Percentiles rank a stretch among this genome's conserved stretches.
These are phyloP conservation scores for Lagenidium giganteum DNA, from an alignment of 352 stramenopile species.

Conservation along the genomic window DNA sequence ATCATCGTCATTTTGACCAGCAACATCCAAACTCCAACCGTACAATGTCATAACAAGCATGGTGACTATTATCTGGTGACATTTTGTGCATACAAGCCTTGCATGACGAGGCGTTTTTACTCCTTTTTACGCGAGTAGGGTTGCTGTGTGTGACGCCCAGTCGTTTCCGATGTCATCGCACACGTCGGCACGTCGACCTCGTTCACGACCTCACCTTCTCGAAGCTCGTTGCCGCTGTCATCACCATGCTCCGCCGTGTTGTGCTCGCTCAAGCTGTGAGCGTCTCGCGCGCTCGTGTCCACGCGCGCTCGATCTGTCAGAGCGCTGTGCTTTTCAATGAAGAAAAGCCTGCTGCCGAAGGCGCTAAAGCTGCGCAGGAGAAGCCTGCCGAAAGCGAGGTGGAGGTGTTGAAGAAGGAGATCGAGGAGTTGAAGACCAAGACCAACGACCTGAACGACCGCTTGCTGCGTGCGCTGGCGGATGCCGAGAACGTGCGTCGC, in stretches of 20 bases:
- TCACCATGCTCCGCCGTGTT: constrained; percentile 70
- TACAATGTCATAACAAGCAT: too few species aligned
- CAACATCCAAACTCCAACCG: too few species aligned
- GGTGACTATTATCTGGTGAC: too few species aligned
- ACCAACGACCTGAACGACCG: constrained; percentile 84
- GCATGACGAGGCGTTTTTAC: too few species aligned
- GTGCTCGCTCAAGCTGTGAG: constrained; percentile 39
- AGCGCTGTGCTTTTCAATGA: constrained; percentile 35
- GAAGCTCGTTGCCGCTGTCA: too few species aligned
- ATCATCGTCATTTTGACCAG: too few species aligned
- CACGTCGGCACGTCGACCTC: too few species aligned
- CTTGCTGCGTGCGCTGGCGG: constrained; percentile 89
- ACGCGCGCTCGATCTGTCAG: constrained; percentile 42
- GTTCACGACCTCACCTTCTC: too few species aligned
- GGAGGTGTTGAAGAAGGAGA: constrained; percentile 53
- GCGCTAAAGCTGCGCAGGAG: constrained; percentile 11
- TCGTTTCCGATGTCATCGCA: too few species aligned
- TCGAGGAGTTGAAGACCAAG: constrained; percentile 64
- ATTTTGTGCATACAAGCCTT: too few species aligned
- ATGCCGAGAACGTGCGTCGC: constrained; percentile 97
- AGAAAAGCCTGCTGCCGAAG: constrained; percentile 37
- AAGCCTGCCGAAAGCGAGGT: constrained; percentile 17
- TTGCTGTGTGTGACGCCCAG: too few species aligned
- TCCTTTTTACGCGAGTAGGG: too few species aligned
- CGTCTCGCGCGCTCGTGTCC: constrained; percentile 28